Percentiles rank a stretch among this genome's conserved stretches.
These are phyloP conservation scores for Lyophyllum shimeji DNA, from an alignment of 768 basidiomycete species.

Conservation along the genomic window DNA sequence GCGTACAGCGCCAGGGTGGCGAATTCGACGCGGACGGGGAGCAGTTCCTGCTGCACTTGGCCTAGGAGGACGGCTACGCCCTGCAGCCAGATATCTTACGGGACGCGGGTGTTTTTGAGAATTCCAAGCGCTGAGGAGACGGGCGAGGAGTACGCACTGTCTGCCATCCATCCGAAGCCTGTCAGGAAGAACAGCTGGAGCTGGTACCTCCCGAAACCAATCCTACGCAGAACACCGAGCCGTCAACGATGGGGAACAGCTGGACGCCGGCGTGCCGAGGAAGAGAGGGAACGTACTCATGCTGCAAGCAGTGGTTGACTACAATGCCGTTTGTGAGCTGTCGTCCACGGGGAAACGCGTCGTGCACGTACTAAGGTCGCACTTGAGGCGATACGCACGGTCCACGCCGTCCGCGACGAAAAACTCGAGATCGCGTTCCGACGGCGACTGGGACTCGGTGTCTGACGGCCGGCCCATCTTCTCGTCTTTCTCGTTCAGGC, in stretches of 20 bases:
- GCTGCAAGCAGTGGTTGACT: slow-evolving; percentile 48
- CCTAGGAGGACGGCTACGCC: slow-evolving; percentile 45
- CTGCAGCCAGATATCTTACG: slow-evolving; percentile 44
- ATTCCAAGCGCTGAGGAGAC: neutral
- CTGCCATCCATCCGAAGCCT: slow-evolving; percentile 50
- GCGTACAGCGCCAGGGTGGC: slow-evolving; percentile 46
- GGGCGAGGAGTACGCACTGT: slow-evolving; percentile 33
- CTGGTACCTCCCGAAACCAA: slow-evolving; percentile 52
- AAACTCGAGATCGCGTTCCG: neutral
- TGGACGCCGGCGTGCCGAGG: neutral
- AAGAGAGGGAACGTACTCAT: slow-evolving; percentile 32
- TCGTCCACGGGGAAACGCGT: neutral
- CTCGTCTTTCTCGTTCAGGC: slow-evolving; percentile 1
- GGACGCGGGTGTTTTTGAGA: neutral
- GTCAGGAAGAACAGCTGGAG: slow-evolving; percentile 44
- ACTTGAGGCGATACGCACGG: slow-evolving; percentile 20
- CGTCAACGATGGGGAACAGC: no score
- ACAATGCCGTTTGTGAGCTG: neutral
- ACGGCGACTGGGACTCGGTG: slow-evolving; percentile 5
- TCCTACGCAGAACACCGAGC: slow-evolving; percentile 32
- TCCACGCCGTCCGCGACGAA: slow-evolving; percentile 14
- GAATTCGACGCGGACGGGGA: slow-evolving; percentile 42
- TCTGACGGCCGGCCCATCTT: neutral
- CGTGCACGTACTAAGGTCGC: slow-evolving; percentile 19
- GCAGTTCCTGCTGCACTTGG: slow-evolving; percentile 41